Conservation (phyloP, 495 filamentous ascomycete species). For the Astrocystis sublimbata region DNA sequence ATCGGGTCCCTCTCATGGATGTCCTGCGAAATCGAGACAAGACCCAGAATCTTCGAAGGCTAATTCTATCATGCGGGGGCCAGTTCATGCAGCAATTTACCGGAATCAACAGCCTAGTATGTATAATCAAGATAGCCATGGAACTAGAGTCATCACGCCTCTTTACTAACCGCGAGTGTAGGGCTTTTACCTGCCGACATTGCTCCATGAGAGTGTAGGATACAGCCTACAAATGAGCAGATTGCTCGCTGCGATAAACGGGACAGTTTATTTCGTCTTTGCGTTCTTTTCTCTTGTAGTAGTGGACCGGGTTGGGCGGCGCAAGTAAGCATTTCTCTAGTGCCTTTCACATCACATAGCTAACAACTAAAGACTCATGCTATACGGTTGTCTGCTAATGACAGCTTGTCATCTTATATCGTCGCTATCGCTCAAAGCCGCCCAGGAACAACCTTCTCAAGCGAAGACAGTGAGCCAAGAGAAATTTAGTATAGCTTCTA, state of each 20-base stretch:
- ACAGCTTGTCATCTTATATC: constrained; percentile 35
- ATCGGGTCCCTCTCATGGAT: constrained; percentile 25
- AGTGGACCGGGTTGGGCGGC: constrained; percentile 32
- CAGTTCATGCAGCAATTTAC: constrained; percentile 39
- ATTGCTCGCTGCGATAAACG: constrained; percentile 30
- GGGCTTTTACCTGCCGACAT: constrained; percentile 33
- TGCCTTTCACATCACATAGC: not conserved
- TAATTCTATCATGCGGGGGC: constrained; percentile 34
- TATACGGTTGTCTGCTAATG: constrained; percentile 26
- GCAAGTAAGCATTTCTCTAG: constrained; percentile 24
- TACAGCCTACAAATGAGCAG: constrained; percentile 30
- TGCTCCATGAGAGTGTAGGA: constrained; percentile 31
- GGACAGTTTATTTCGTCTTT: constrained; percentile 33
- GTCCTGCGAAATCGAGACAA: constrained; percentile 36
- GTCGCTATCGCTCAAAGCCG: constrained; percentile 27
- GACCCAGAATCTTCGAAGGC: constrained; percentile 35
- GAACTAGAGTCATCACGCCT: not conserved
- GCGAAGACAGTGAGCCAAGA: constrained; percentile 22
- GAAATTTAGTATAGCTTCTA: not conserved
- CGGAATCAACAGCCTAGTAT: constrained; percentile 25
- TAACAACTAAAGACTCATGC: constrained; percentile 22
- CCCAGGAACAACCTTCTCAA: constrained; percentile 21
- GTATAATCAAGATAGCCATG: not conserved
- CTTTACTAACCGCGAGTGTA: constrained; percentile 5
- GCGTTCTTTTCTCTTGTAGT: constrained; percentile 30